Evolutionary conservation across 2,329 filamentous ascomycete genomes (phyloP).

Genomic region (Calonectria fujianensis): DNA sequence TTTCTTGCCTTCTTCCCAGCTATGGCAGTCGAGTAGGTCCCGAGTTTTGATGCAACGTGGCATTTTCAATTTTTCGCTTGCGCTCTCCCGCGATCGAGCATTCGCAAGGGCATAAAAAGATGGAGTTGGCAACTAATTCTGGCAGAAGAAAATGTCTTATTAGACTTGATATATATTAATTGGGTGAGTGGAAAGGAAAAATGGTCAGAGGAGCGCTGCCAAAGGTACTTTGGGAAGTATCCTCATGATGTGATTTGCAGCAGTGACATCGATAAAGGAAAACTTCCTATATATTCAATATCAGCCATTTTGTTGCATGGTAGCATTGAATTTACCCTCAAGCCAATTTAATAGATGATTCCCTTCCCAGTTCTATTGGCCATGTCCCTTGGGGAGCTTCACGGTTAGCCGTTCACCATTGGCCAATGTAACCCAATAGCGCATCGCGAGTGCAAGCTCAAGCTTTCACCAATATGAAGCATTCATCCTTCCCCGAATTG

Average conservation of each 20-base stretch:
- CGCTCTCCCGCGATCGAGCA: background rate
- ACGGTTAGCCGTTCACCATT: background rate
- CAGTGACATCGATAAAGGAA: background rate
- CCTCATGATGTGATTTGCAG: background rate
- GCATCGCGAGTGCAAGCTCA: slow-evolving; percentile 8
- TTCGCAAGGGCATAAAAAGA: background rate
- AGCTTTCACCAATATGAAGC: slow-evolving; percentile 14
- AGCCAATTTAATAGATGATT: background rate
- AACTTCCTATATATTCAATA: background rate
- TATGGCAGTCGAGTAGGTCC: too few relatives aligned
- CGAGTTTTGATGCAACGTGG: background rate
- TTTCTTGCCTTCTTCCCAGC: background rate
- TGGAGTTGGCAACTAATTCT: background rate
- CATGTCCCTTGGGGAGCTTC: background rate
- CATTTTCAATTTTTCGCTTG: background rate
- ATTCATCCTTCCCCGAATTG: background rate
- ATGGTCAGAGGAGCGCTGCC: background rate
- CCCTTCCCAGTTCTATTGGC: background rate
- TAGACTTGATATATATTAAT: background rate
- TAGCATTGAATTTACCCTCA: background rate
- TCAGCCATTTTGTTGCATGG: background rate
- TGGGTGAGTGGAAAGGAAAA: background rate
- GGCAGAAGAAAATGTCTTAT: background rate
- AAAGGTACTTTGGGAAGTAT: background rate
- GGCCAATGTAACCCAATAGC: slow-evolving; percentile 8